Conservation (phyloP, 768 basidiomycete genomes). For the Lactarius trivialis region DNA sequence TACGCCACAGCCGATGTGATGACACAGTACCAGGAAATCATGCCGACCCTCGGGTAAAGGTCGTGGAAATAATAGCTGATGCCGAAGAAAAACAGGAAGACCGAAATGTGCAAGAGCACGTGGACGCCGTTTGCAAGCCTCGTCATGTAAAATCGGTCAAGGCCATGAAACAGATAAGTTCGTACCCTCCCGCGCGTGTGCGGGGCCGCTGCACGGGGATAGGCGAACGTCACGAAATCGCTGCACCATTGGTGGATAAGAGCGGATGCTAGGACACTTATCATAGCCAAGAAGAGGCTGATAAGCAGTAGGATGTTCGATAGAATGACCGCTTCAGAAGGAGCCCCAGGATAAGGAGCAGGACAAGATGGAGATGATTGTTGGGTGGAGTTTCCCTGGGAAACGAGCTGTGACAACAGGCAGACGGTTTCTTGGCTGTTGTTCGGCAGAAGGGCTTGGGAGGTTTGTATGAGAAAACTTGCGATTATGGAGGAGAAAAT, state of each 20-base stretch:
- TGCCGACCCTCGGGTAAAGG: neutral
- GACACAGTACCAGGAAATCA: neutral
- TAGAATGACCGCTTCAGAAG: neutral
- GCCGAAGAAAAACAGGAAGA: conserved; percentile 14
- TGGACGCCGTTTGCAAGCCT: conserved; percentile 5
- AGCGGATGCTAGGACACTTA: conserved; percentile 7
- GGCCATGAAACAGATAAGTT: conserved; percentile 8
- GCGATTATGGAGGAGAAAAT: conserved; percentile 22
- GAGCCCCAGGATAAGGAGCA: neutral
- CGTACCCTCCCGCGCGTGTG: conserved; percentile 10
- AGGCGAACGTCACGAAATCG: neutral
- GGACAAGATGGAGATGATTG: neutral
- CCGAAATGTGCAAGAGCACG: conserved; percentile 3
- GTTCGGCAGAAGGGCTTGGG: conserved; percentile 10
- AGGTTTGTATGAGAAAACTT: conserved; percentile 20
- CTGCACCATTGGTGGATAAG: conserved; percentile 19
- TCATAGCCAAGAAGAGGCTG: conserved; percentile 12
- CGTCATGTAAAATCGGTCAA: neutral
- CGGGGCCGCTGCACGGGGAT: neutral
- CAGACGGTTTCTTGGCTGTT: neutral
- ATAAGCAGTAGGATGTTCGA: conserved; percentile 10
- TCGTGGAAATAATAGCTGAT: conserved; percentile 8
- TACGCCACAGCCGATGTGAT: neutral
- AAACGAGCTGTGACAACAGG: conserved; percentile 5
- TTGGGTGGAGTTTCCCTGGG: neutral